phyloP scores from a whole-genome alignment of 2,329 filamentous ascomycete species.

The Mariannaea sp. region DNA sequence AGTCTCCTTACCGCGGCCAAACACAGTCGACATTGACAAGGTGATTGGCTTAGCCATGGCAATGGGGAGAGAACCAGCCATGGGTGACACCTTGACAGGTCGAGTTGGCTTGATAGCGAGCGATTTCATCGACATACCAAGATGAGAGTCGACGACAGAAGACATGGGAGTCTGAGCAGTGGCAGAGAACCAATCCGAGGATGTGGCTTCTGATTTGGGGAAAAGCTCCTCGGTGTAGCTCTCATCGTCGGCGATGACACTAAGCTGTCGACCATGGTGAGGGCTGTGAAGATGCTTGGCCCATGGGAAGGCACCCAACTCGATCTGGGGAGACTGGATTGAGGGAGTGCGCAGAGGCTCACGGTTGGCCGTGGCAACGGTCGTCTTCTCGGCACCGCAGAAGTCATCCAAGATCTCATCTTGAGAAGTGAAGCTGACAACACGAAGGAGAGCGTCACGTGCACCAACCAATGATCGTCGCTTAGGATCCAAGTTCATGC shows the following conservation, averaged over 20 bases:
- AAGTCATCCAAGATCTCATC: conserved; percentile 94
- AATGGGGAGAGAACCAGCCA: conserved; percentile 76
- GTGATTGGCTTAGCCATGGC: conserved; percentile 76
- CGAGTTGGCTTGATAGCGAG: conserved; percentile 56
- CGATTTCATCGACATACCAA: conserved; percentile 82
- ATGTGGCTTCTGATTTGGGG: conserved; percentile 72
- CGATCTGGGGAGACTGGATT: conserved; percentile 83
- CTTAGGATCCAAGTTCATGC: conserved; percentile 86
- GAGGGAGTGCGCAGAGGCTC: conserved; percentile 96
- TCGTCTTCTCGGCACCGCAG: conserved; percentile 78
- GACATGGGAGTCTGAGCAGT: conserved; percentile 78
- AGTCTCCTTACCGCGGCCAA: conserved; percentile 75
- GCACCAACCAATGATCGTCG: conserved; percentile 83
- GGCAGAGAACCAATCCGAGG: conserved; percentile 78
- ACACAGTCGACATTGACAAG: conserved; percentile 76
- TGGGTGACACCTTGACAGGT: conserved; percentile 56
- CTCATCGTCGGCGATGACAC: conserved; percentile 80
- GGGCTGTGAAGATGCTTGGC: conserved; percentile 83
- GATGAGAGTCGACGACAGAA: conserved; percentile 81
- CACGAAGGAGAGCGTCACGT: conserved; percentile 76
- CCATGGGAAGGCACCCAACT: conserved; percentile 90
- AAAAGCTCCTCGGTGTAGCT: conserved; percentile 86
- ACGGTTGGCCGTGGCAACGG: conserved; percentile 83
- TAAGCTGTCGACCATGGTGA: conserved; percentile 79
- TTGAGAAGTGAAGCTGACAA: conserved; percentile 89